These are phyloP conservation scores for Juglanconis oblonga DNA, from an alignment of 2,329 filamentous ascomycete genomes.

Conservation along the genomic window DNA sequence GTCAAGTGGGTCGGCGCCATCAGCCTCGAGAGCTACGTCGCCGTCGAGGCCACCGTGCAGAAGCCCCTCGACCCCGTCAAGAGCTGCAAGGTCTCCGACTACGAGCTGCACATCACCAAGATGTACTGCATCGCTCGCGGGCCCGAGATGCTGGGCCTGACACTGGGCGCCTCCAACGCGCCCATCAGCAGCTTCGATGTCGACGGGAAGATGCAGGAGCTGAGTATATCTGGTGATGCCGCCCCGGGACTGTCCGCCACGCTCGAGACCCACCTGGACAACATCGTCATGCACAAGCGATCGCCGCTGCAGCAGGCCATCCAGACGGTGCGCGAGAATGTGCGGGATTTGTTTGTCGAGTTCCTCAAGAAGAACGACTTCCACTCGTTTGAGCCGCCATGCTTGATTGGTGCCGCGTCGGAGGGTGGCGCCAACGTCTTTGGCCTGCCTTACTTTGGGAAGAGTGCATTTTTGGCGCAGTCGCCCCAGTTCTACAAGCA, in stretches of 20 bases:
- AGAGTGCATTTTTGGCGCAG: constrained; percentile 76
- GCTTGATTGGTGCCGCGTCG: constrained; percentile 83
- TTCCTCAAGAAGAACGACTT: constrained; percentile 76
- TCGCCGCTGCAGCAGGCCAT: constrained; percentile 89
- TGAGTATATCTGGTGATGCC: constrained; percentile 32
- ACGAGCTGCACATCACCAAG: constrained; percentile 86
- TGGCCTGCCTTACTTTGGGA: constrained; percentile 82
- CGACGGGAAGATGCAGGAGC: constrained; percentile 41
- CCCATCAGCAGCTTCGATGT: constrained; percentile 60
- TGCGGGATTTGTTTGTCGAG: constrained; percentile 37
- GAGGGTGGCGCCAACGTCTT: constrained; percentile 95
- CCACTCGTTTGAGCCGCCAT: constrained; percentile 83
- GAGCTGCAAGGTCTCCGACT: constrained; percentile 74
- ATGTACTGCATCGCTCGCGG: constrained; percentile 71
- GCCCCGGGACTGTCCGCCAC: constrained; percentile 63
- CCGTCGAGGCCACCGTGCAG: constrained; percentile 77
- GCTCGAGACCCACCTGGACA: constrained; percentile 83
- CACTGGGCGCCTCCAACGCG: constrained; percentile 52
- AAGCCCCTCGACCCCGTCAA: constrained; percentile 85
- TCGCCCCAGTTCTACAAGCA: constrained; percentile 88
- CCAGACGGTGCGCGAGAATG: constrained; percentile 30
- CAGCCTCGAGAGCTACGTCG: constrained; percentile 76
- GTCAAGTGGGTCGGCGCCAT: constrained; percentile 83
- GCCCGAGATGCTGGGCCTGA: constrained; percentile 56
- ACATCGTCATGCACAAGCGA: constrained; percentile 88